Conservation (phyloP, 495 filamentous ascomycete genomes). For the Xylaria scruposa region DNA sequence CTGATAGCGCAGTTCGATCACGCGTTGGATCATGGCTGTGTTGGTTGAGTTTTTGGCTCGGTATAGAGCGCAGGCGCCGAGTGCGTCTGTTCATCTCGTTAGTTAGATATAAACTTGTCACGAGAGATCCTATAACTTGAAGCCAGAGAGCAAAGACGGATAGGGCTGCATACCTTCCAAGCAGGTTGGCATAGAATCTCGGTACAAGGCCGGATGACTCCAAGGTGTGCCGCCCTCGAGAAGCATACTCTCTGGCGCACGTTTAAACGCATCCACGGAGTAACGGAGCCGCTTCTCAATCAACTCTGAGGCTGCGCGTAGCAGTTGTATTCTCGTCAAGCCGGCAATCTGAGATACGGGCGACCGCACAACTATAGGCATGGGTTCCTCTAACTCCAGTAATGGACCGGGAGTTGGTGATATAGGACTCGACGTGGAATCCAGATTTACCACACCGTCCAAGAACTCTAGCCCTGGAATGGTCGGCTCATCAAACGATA, state of each 20-base stretch:
- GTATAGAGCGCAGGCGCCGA: constrained; percentile 56
- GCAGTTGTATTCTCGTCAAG: constrained; percentile 7
- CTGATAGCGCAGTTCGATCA: constrained; percentile 47
- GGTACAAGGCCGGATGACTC: constrained; percentile 56
- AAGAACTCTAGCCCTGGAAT: constrained; percentile 18
- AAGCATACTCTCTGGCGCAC: constrained; percentile 55
- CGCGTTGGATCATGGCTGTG: constrained; percentile 48
- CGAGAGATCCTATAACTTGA: neutral
- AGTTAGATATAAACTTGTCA: neutral
- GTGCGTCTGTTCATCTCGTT: constrained; percentile 47
- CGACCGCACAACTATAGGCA: constrained; percentile 14
- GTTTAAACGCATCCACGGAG: constrained; percentile 50
- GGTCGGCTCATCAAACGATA: constrained; percentile 20
- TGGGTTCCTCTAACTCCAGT: constrained; percentile 6
- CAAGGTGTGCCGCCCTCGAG: constrained; percentile 55
- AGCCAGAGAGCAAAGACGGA: neutral
- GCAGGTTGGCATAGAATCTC: constrained; percentile 51
- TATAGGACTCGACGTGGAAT: neutral
- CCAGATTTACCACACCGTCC: neutral
- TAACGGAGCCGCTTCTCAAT: constrained; percentile 51
- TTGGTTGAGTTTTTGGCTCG: constrained; percentile 56
- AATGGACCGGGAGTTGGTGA: neutral
- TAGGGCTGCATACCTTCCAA: constrained; percentile 51
- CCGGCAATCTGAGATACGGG: neutral
- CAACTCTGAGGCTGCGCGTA: constrained; percentile 15